Evolutionary conservation across 768 basidiomycete species (phyloP).

Genomic region (Tricholoma matsutake): DNA sequence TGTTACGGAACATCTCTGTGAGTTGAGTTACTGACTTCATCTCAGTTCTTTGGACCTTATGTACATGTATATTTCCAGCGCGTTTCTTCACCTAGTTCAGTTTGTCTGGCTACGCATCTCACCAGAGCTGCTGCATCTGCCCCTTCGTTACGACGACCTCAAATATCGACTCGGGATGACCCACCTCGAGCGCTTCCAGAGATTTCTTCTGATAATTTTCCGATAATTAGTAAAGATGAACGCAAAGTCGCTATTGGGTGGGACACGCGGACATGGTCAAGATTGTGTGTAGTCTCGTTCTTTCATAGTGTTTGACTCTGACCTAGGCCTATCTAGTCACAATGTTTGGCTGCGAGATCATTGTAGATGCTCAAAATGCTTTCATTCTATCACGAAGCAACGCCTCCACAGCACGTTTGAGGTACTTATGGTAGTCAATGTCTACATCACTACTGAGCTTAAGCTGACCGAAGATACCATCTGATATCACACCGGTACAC

Average conservation of each 20-base stretch:
- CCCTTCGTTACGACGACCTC: slow-evolving; percentile 15
- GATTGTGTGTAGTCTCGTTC: slow-evolving; percentile 56
- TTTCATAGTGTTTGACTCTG: neutral
- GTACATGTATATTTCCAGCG: neutral
- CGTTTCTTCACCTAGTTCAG: neutral
- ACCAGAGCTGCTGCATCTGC: slow-evolving; percentile 20
- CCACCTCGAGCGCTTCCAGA: slow-evolving; percentile 19
- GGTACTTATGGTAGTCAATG: slow-evolving; percentile 28
- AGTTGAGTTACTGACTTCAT: neutral
- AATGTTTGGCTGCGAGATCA: slow-evolving; percentile 92
- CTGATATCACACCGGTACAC: slow-evolving; percentile 60
- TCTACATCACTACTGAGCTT: neutral
- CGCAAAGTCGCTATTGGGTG: slow-evolving; percentile 68
- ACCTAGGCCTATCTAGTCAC: slow-evolving; percentile 50
- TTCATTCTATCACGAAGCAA: slow-evolving; percentile 87
- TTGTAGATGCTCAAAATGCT: slow-evolving; percentile 84
- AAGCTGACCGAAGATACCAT: slow-evolving; percentile 53
- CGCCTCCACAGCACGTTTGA: slow-evolving; percentile 84
- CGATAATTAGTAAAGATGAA: slow-evolving; percentile 54
- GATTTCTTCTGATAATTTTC: slow-evolving; percentile 40
- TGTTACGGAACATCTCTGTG: slow-evolving; percentile 2
- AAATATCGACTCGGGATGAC: slow-evolving; percentile 11
- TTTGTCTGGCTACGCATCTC: slow-evolving; percentile 9
- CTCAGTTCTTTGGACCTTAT: no score
- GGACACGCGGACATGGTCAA: slow-evolving; percentile 68